These are phyloP conservation scores for Pyrrhoderma lamaoense DNA, from an alignment of 1,284 basidiomycete genomes.

Conservation along the genomic window DNA sequence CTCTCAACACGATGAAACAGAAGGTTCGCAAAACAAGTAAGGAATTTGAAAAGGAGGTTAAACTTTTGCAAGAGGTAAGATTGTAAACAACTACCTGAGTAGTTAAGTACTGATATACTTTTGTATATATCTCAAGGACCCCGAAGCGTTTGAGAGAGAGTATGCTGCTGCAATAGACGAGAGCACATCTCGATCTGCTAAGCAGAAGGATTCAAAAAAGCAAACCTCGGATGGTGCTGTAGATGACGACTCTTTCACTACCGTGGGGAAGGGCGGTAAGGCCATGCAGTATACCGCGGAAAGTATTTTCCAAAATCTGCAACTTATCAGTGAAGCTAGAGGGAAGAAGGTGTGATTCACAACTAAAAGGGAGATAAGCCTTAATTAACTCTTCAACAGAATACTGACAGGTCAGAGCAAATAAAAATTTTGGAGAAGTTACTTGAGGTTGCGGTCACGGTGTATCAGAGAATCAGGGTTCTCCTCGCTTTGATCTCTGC, in stretches of 20 bases:
- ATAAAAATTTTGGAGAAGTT: conserved; percentile 86
- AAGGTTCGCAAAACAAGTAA: conserved; percentile 90
- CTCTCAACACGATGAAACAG: conserved; percentile 95
- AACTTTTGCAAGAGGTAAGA: conserved; percentile 73
- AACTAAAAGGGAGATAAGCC: conserved; percentile 3
- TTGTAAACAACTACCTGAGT: neutral
- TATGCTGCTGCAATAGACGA: conserved; percentile 50
- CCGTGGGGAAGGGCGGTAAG: conserved; percentile 89
- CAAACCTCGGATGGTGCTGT: conserved; percentile 31
- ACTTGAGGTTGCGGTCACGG: conserved; percentile 78
- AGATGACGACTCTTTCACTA: conserved; percentile 74
- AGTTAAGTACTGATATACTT: no score
- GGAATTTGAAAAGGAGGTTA: conserved; percentile 82
- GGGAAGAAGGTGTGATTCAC: conserved; percentile 77
- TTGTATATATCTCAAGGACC: no score
- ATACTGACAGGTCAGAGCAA: conserved; percentile 95
- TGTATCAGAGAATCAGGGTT: conserved; percentile 93
- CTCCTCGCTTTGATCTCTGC: conserved; percentile 91
- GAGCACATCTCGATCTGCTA: conserved; percentile 34
- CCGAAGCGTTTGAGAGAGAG: conserved; percentile 81
- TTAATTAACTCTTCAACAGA: conserved; percentile 40
- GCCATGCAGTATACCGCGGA: conserved; percentile 81
- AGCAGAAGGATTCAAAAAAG: conserved; percentile 38
- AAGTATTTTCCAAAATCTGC: conserved; percentile 88
- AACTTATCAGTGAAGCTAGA: conserved; percentile 88